Base-by-base conservation (phyloP, 192 early-diverging fungal species). In the Spinellus fusiger region DNA sequence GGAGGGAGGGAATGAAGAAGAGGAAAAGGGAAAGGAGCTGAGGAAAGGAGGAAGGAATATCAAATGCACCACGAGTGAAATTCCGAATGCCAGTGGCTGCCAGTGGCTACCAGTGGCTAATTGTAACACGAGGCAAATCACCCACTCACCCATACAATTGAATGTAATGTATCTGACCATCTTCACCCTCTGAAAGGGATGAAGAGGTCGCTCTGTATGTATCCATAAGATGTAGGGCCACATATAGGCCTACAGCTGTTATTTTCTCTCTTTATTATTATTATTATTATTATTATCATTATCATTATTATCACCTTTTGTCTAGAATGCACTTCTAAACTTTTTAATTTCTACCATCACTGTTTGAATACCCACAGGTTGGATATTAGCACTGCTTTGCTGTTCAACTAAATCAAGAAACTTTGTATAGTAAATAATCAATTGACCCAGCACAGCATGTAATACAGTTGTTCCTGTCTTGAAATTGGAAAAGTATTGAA, bases 271-370 rank as follows among this genome's bases (percentile, higher is more conserved):
- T n/a, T n/a, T n/a, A n/a, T n/a, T n/a, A n/a, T n/a, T n/a, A n/a
- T n/a, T n/a, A n/a, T n/a, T n/a, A n/a, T n/a, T n/a, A n/a, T n/a
- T n/a, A n/a, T n/a, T n/a, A n/a, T n/a, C n/a, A n/a, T n/a, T n/a
- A n/a, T n/a, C n/a, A n/a, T n/a, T n/a, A 10, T n/a, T 12, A 44
- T n/a, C 6, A 44, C 13, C 15, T 4, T 32, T 31, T 6, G 5
- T 62, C 64, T 64, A 84, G 70, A 86, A 86, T 37, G 78, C 82
- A 49, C 80, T 84, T 57, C 81, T 73, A 67, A 89, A 97, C 74
- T 94, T 95, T 74, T 97, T 99, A 64, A 97, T 89, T 66, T 97
- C 96, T 0, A 94, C 89, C 89, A 97, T 90, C 13, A 99, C 90
- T 16, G 84, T 92, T 62, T 99, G 94, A 37, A 95, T 71, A 34